These are phyloP conservation scores for Zygosaccharomyces sapae DNA, from an alignment of 1,139 yeast species.

Conservation along the genomic window DNA sequence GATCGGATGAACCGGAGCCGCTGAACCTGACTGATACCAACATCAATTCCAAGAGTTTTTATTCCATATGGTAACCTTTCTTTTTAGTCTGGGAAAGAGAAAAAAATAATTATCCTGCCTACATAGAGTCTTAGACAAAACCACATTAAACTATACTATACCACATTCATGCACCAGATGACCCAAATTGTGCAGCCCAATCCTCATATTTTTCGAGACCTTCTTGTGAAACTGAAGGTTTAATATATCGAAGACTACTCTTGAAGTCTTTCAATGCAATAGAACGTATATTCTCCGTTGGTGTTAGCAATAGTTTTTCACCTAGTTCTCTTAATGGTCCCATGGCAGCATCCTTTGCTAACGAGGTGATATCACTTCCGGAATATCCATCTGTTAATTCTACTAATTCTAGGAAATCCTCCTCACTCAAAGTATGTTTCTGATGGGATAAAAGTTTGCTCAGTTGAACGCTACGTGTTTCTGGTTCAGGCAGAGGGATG, in stretches of 20 bases:
- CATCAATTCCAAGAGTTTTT: background rate
- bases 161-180: slow-evolving; percentile 69
- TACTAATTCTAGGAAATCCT: slow-evolving; percentile 59
- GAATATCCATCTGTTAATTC: slow-evolving; percentile 74
- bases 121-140: background rate
- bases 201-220: slow-evolving; percentile 79
- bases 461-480: slow-evolving; percentile 73
- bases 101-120: background rate
- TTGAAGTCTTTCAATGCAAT: slow-evolving; percentile 72
- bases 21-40: background rate
- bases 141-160: background rate
- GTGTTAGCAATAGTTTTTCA: slow-evolving; percentile 77
- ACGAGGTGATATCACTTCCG: slow-evolving; percentile 91
- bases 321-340: slow-evolving; percentile 92
- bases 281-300: slow-evolving; percentile 82
- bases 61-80: no score
- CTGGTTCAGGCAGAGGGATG: slow-evolving; percentile 88
- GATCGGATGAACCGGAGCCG: background rate
- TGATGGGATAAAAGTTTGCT: slow-evolving; percentile 67
- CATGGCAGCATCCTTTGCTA: slow-evolving; percentile 98
- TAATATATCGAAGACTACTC: slow-evolving; percentile 71
- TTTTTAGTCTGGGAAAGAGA: background rate
- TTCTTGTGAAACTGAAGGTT: slow-evolving; percentile 88
- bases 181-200: slow-evolving; percentile 89
- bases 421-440: slow-evolving; percentile 62